phyloP scores from a whole-genome alignment of 2,329 filamentous ascomycete species.

The Claviceps digitariae region DNA sequence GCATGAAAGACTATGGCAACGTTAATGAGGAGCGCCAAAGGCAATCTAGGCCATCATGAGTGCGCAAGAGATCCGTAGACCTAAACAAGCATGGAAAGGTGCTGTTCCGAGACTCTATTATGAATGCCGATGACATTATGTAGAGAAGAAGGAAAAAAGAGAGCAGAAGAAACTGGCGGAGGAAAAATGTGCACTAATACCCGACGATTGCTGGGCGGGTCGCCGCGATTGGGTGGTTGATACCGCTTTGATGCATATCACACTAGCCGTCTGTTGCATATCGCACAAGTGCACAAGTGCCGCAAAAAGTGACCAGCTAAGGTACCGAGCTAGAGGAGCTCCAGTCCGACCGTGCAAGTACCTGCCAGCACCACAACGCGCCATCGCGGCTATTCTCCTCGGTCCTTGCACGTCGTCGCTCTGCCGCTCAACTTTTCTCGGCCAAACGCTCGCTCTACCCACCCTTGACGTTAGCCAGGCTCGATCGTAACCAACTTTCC shows the following conservation, averaged over 20 bases:
- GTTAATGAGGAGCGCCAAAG: conserved; percentile 55
- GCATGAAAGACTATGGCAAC: conserved; percentile 46
- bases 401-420: not conserved
- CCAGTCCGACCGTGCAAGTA: not conserved
- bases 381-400: not conserved
- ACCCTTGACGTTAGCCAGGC: not conserved
- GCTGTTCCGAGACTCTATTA: conserved; percentile 99
- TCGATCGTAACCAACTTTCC: not conserved
- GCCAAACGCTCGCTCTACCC: not conserved
- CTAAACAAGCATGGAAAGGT: conserved; percentile 84
- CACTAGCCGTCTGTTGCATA: conserved; percentile 3
- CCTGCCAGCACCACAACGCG: not conserved
- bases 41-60: conserved; percentile 94
- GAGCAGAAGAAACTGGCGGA: conserved; percentile 1
- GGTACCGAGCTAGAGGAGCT: not conserved
- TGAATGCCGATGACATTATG: conserved; percentile 75
- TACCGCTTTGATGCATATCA: conserved; percentile 16
- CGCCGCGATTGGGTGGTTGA: too few species aligned
- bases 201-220: not conserved
- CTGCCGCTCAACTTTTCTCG: not conserved
- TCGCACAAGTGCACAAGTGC: not conserved
- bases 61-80: conserved; percentile 78
- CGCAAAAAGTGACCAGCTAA: not conserved
- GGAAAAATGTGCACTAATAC: conserved; percentile 13
- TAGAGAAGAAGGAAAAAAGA: conserved; percentile 28